Evolutionary conservation across 1,284 basidiomycete genomes (phyloP), one percentile per base, ranked within the genome.

Genomic region (Ceratobasidium theobromae): DNA sequence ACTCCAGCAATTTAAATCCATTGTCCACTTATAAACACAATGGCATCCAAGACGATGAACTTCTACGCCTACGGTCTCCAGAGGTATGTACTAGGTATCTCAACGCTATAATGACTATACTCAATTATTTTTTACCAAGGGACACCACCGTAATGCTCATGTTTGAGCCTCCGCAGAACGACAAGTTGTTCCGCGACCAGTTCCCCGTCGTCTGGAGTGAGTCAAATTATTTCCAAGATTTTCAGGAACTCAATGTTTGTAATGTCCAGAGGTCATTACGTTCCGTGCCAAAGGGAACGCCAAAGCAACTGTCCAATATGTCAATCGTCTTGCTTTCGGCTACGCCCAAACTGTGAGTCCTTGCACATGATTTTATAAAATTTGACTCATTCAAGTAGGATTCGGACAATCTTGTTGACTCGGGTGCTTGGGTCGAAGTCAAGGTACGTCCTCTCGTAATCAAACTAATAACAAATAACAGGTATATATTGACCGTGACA

Each of bases 171-270:
- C 55, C 55, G 3, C 1, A 28, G 8, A 58, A 16, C 35, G 9
- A 16, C 27, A 58, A 58, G 21, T 28, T 58, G 8, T 58, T 46
- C 55, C 23, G 25, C 8, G 41, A 58, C 43, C 55, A 58, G 32
- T 58, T 58, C 32, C 55, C 55, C 16, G 55, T 58, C n/a, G 55
- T 58, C 23, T 58, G 55, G 55, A 58, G 55, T 58, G 27, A 28
- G 55, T 46, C 4, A 16, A 8, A 16, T 38, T 14, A 30, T 14
- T n/a, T 45, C 30, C 55, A 21, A 8, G 1, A 46, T 9, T 12
- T 4, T 28, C 35, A 28, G 1, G 41, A 6, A 4, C 27, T 33
- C 2, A 43, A 6, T 6, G 4, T n/a, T 28, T 43, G 4, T 32
- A 3, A 11, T 58, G n/a, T n/a, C n/a, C n/a, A 58, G 55, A 58